These are phyloP conservation scores for Corymbia maculata DNA, from an alignment of 345 rosid genomes.

Conservation along the genomic window DNA sequence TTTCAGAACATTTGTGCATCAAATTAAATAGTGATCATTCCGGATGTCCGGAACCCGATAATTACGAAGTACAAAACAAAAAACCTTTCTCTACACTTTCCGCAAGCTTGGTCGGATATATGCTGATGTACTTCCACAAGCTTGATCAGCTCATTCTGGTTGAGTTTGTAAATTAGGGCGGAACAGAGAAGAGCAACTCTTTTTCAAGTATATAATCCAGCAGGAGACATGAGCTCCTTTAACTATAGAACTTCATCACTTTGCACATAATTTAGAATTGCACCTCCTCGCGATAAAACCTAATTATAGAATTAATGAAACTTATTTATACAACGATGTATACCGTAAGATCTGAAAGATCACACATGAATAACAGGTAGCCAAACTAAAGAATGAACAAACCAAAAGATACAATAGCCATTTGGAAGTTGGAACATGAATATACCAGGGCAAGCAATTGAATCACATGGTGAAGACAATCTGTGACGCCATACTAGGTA, in stretches of 20 bases:
- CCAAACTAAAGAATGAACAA: neutral
- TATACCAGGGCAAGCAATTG: neutral
- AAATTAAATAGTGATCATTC: neutral
- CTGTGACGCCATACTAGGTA: neutral
- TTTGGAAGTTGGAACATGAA: neutral
- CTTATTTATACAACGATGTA: neutral
- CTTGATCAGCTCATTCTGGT: neutral
- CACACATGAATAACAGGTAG: neutral
- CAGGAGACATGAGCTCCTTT: neutral
- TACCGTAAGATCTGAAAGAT: neutral
- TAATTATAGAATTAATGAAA: neutral
- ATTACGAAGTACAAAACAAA: neutral
- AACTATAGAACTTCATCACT: neutral
- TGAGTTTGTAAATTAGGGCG: neutral
- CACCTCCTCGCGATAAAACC: neutral
- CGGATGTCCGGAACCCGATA: neutral
- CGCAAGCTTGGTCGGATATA: neutral
- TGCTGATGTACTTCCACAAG: neutral
- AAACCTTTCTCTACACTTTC: neutral
- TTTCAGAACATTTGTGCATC: neutral
- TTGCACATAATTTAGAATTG: neutral
- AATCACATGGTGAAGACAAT: neutral
- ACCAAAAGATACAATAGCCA: neutral
- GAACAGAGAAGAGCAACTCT: neutral
- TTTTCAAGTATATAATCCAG: neutral